Evolutionary conservation across 208 protist species (phyloP), one percentile per base, ranked within the genome.

Genomic region (Acanthamoeba royreba): DNA sequence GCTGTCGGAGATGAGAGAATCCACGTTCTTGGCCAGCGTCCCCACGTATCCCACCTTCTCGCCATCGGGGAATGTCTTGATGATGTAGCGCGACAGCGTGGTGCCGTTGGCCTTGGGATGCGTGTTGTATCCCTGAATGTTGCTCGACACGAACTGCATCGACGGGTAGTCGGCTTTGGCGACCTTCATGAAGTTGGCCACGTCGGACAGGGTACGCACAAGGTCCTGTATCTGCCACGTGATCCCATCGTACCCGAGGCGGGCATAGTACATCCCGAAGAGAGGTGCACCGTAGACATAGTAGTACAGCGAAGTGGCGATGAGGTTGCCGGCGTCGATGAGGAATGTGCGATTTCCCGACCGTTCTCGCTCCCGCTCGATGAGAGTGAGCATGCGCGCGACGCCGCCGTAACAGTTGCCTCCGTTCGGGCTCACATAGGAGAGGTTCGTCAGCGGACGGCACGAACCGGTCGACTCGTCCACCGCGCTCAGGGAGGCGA

Each of bases 201-300:
- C n/a, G 52, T 58, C 52, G 25, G 43, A 31, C n/a, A 53, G 15
- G 19, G 25, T 22, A 17, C 31, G 22, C 7, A 28, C 52, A 33
- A 90, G 55, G 49, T 90, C 83, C 2, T 11, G 17, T 52, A 11
- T 35, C 35, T 90, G 52, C 31, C 28, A 31, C 22, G 47, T 38
- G 83, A 90, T 33, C 3, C 13, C 83, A 40, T 90, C 83, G 33
- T 90, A 90, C 15, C 52, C 83, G 25, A 90, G 47, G 83, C n/a
- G 55, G 35, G 28, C 25, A 19, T 38, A 69, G 55, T 69, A 90
- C 49, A 43, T 38, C 9, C 31, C 83, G 33, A 90, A 45, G 31
- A 90, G 47, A n/a, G 33, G 52, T 43, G 83, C 42, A 52, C 83
- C 31, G 40, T 72, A 66, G 49, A 90, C n/a, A 43, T 72, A 90